A percentile compares a stretch with the other conserved stretches of the same genome.
Conservation (phyloP, 1,284 basidiomycete species). For the Cryptococcus deneoformans region DNA sequence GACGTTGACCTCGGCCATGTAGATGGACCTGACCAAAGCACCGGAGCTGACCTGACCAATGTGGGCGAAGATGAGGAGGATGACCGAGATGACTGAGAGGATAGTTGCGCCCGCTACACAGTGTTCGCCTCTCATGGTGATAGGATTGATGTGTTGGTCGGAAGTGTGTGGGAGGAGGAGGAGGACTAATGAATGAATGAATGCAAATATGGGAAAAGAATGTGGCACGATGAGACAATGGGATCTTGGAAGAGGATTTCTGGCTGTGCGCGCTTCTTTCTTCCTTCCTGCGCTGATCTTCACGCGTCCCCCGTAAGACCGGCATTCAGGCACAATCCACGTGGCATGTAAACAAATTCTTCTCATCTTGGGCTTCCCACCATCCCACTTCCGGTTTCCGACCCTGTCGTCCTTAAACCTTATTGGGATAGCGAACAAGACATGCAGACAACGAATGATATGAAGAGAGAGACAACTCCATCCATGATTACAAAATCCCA, state of each 20-base stretch:
- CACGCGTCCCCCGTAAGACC: too few relatives aligned
- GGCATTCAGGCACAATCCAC: too few relatives aligned
- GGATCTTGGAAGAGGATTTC: not conserved
- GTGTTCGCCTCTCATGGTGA: constrained; percentile 44
- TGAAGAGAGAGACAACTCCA: too few relatives aligned
- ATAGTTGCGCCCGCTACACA: constrained; percentile 44
- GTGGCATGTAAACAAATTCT: too few relatives aligned
- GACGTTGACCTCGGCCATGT: constrained; percentile 44
- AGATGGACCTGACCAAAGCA: constrained; percentile 32
- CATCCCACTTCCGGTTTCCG: too few relatives aligned
- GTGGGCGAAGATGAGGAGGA: constrained; percentile 45
- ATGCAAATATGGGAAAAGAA: not conserved
- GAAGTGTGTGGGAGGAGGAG: not conserved
- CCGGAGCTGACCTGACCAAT: constrained; percentile 43
- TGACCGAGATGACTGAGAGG: constrained; percentile 38
- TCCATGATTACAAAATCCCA: too few relatives aligned
- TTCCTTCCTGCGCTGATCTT: too few relatives aligned
- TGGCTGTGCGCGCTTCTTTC: not conserved
- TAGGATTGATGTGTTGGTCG: not conserved
- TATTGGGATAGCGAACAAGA: too few relatives aligned
- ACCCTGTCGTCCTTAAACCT: too few relatives aligned
- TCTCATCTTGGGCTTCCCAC: too few relatives aligned
- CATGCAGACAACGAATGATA: too few relatives aligned
- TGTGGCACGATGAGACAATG: not conserved
- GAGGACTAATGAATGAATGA: not conserved